Evolutionary conservation across 2,329 filamentous ascomycete genomes (phyloP).

Genomic region (Hyphodiscus sp.): DNA sequence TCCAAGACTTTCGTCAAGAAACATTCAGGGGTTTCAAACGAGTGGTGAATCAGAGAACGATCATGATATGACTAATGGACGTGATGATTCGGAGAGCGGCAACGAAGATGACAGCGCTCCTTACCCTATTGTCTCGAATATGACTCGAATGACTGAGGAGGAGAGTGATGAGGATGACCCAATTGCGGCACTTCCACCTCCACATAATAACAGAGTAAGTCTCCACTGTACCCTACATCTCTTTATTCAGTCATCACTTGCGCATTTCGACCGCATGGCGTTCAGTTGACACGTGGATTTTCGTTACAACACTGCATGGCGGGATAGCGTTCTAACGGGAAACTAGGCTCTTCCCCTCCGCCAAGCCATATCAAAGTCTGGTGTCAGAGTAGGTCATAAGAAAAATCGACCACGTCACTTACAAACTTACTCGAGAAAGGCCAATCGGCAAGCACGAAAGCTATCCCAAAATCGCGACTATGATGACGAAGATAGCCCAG

Average conservation of each 20-base stretch:
- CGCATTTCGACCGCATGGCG: background rate
- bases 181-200: background rate
- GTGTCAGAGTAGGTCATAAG: conserved; percentile 27
- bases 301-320: background rate
- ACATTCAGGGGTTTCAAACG: conserved; percentile 25
- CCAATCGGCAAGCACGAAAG: conserved; percentile 23
- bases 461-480: conserved; percentile 8
- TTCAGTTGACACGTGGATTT: background rate
- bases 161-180: conserved; percentile 45
- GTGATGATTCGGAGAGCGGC: conserved; percentile 42
- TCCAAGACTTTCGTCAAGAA: conserved; percentile 42
- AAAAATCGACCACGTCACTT: conserved; percentile 24
- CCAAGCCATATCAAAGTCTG: conserved; percentile 18
- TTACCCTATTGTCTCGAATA: conserved; percentile 8
- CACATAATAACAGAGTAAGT: conserved; percentile 20
- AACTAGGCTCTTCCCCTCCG: conserved; percentile 29
- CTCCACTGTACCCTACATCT: background rate
- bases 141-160: conserved; percentile 54
- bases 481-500: background rate
- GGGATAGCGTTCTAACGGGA: conserved; percentile 18
- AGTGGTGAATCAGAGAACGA: conserved; percentile 14
- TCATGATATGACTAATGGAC: conserved; percentile 24
- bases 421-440: conserved; percentile 35
- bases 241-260: background rate
- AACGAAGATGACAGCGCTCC: conserved; percentile 39